Evolutionary conservation across 2,329 filamentous ascomycete genomes (phyloP).

Genomic region (Pleomassaria siparia): DNA sequence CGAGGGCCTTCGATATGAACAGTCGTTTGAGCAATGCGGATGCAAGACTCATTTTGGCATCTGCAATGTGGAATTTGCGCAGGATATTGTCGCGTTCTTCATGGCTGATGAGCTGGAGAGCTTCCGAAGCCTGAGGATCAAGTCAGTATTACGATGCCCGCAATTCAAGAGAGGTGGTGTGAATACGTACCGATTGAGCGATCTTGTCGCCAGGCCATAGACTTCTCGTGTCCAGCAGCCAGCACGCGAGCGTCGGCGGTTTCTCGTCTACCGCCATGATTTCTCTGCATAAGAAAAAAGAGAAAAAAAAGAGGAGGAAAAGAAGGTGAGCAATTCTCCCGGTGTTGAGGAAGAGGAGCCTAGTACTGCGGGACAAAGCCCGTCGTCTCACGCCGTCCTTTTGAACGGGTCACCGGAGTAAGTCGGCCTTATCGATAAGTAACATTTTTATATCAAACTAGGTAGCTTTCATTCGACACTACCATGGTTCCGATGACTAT

Average conservation of each 20-base stretch:
- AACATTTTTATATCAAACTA: constrained; percentile 6
- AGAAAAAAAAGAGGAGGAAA: constrained; percentile 1
- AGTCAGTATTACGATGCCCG: neutral
- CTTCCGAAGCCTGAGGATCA: constrained; percentile 43
- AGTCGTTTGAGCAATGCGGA: constrained; percentile 75
- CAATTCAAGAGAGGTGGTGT: neutral
- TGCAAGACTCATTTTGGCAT: constrained; percentile 73
- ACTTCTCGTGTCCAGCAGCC: constrained; percentile 52
- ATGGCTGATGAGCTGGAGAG: constrained; percentile 45
- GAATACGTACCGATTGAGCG: constrained; percentile 40
- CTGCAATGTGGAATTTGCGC: constrained; percentile 65
- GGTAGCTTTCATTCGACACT: too few species aligned
- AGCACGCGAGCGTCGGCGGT: constrained; percentile 43
- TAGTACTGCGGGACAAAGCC: constrained; percentile 3
- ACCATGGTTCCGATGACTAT: constrained; percentile 4
- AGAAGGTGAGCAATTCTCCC: neutral
- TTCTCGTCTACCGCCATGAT: constrained; percentile 18
- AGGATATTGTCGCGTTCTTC: constrained; percentile 61
- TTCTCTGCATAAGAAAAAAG: too few species aligned
- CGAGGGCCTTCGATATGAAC: constrained; percentile 61
- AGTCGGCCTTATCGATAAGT: constrained; percentile 23
- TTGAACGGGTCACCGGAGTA: constrained; percentile 3
- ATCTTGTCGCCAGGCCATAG: constrained; percentile 52
- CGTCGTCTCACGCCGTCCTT: neutral
- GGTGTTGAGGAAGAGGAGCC: neutral